A percentile compares a stretch with the other conserved stretches of the same genome.
Evolutionary conservation across 352 stramenopile species (phyloP).

Genomic region (Aphanomyces stellatus): DNA sequence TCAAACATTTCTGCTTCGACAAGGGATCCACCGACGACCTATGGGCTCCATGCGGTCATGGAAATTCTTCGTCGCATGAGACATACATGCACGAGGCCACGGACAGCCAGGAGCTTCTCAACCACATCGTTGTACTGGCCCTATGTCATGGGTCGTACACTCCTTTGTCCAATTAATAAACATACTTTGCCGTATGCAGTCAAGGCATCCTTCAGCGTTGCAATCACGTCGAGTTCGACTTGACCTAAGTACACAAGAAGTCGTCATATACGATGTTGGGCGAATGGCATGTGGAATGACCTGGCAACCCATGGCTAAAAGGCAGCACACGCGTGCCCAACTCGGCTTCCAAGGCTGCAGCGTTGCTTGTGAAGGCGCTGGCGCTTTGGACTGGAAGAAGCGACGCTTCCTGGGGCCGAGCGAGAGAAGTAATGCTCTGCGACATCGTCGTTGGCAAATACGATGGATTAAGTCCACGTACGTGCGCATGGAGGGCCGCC

Average conservation of each 20-base stretch:
- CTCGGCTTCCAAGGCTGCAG: not conserved
- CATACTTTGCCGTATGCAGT: slow-evolving; percentile 57
- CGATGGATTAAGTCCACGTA: not conserved
- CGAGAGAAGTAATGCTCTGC: slow-evolving; percentile 40
- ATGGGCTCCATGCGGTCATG: slow-evolving; percentile 19
- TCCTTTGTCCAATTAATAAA: too few relatives aligned
- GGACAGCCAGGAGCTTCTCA: slow-evolving; percentile 43
- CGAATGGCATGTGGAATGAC: not conserved
- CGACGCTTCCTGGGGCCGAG: slow-evolving; percentile 15
- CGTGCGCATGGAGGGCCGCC: slow-evolving; percentile 7
- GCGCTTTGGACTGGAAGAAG: too few relatives aligned
- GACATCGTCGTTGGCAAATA: slow-evolving; percentile 21
- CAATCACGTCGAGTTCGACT: not conserved
- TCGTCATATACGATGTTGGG: not conserved
- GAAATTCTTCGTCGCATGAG: not conserved
- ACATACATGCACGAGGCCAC: slow-evolving; percentile 29
- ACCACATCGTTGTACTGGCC: slow-evolving; percentile 48
- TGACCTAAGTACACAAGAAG: not conserved
- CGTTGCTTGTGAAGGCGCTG: not conserved
- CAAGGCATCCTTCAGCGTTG: slow-evolving; percentile 32
- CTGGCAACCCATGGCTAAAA: slow-evolving; percentile 1
- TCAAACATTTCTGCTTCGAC: slow-evolving; percentile 71
- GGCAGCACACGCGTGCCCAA: not conserved
- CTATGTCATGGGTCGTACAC: too few relatives aligned
- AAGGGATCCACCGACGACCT: slow-evolving; percentile 59